Conservation (phyloP, 139 green algal species). For the Nannochloris sp. region DNA sequence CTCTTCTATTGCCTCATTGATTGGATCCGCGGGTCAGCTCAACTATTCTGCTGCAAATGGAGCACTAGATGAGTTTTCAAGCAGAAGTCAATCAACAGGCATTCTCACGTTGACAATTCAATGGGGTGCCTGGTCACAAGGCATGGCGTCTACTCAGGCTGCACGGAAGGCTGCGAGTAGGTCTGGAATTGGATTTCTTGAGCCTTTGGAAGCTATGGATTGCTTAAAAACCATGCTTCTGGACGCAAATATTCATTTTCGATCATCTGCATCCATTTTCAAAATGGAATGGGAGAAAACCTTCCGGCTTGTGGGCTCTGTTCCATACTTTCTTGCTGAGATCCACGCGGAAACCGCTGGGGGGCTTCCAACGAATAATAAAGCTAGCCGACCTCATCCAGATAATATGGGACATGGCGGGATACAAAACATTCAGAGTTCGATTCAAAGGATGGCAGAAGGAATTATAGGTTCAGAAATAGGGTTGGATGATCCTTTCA, state of each 20-base stretch:
- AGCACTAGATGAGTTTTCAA: slow-evolving; percentile 39
- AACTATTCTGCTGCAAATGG: slow-evolving; percentile 67
- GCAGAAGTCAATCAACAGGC: background rate
- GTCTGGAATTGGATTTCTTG: slow-evolving; percentile 50
- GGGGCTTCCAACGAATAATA: background rate
- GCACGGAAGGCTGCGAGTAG: slow-evolving; percentile 36
- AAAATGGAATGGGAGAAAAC: slow-evolving; percentile 36
- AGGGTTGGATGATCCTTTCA: slow-evolving; percentile 21
- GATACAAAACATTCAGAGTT: background rate
- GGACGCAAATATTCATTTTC: background rate
- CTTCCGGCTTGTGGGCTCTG: slow-evolving; percentile 4
- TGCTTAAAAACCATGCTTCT: slow-evolving; percentile 23
- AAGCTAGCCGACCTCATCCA: background rate
- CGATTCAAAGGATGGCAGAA: slow-evolving; percentile 12
- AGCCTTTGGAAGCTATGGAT: slow-evolving; percentile 37
- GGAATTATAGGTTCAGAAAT: slow-evolving; percentile 21
- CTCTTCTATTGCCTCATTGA: slow-evolving; percentile 50
- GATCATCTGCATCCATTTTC: slow-evolving; percentile 17
- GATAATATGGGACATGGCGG: too few species aligned
- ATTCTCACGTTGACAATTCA: slow-evolving; percentile 15
- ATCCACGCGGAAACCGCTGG: background rate
- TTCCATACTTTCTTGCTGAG: slow-evolving; percentile 7
- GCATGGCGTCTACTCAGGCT: slow-evolving; percentile 64
- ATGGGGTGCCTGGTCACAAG: slow-evolving; percentile 45
- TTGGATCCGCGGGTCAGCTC: slow-evolving; percentile 59